phyloP scores from a whole-genome alignment of 176 grass and related monocot species.

The Paspalum vaginatum region DNA sequence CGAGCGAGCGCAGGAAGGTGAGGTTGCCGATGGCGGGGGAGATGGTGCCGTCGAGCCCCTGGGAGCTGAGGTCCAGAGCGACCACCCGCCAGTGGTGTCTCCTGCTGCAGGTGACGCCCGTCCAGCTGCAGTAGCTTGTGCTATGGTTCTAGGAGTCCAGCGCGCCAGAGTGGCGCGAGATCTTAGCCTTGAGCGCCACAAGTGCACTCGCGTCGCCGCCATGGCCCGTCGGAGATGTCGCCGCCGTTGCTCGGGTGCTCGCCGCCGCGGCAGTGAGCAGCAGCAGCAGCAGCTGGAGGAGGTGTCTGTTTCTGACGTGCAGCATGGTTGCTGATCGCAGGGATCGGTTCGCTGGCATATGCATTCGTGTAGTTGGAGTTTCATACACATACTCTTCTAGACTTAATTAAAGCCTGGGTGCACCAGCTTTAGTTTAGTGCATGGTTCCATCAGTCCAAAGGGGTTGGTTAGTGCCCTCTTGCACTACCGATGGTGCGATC shows the following conservation, averaged over 20 bases:
- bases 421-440: too few species aligned
- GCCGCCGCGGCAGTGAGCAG: too few species aligned
- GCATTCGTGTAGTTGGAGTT: too few species aligned
- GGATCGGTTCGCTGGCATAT: too few species aligned
- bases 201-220: not conserved
- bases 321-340: not conserved
- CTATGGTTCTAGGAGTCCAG: conserved; percentile 32
- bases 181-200: not conserved
- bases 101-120: not conserved
- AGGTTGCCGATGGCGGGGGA: conserved; percentile 21
- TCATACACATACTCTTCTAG: too few species aligned
- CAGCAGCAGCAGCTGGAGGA: not conserved
- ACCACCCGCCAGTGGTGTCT: not conserved
- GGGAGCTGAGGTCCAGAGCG: not conserved
- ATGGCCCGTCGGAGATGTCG: not conserved
- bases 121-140: not conserved
- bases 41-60: not conserved
- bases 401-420: too few species aligned
- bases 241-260: not conserved
- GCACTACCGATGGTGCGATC: too few species aligned
- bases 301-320: not conserved
- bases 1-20: not conserved
- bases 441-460: too few species aligned
- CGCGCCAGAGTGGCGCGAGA: not conserved
- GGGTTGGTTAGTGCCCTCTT: too few species aligned